These are phyloP conservation scores for Peltaster fructicola DNA, from an alignment of 2,329 filamentous ascomycete species.

Conservation along the genomic window DNA sequence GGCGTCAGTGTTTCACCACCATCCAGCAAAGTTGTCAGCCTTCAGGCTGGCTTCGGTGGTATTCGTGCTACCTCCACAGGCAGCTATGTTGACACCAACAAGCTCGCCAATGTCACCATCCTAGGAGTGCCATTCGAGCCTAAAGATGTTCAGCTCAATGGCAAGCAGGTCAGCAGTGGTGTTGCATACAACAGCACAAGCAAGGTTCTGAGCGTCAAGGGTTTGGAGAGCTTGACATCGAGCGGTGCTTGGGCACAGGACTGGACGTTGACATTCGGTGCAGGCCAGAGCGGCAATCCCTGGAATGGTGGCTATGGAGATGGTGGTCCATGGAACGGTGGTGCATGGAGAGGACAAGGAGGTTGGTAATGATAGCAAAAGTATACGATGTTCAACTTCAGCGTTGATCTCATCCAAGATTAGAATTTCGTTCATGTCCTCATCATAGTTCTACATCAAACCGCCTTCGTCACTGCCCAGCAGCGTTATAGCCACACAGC, in stretches of 20 bases:
- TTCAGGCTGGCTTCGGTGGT: slow-evolving; percentile 24
- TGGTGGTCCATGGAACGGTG: too few relatives aligned
- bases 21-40: slow-evolving; percentile 35
- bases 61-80: slow-evolving; percentile 35
- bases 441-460: too few relatives aligned
- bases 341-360: too few relatives aligned
- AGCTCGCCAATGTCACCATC: slow-evolving; percentile 44
- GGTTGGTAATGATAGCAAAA: too few relatives aligned
- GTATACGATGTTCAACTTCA: too few relatives aligned
- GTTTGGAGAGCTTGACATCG: slow-evolving; percentile 30
- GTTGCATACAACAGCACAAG: slow-evolving; percentile 34
- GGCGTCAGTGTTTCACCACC: slow-evolving; percentile 47
- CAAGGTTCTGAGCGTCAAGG: slow-evolving; percentile 33
- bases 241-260: slow-evolving; percentile 38
- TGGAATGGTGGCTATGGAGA: too few relatives aligned
- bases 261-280: slow-evolving; percentile 42
- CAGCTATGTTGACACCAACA: slow-evolving; percentile 36
- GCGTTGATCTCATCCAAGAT: too few relatives aligned
- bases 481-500: too few relatives aligned
- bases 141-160: slow-evolving; percentile 36
- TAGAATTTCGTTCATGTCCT: too few relatives aligned
- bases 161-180: slow-evolving; percentile 21
- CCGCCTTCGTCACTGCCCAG: too few relatives aligned
- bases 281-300: too few relatives aligned
- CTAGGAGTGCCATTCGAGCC: slow-evolving; percentile 33